Base-by-base conservation (phyloP, 345 rosid species). In the Dipteronia sinensis region DNA sequence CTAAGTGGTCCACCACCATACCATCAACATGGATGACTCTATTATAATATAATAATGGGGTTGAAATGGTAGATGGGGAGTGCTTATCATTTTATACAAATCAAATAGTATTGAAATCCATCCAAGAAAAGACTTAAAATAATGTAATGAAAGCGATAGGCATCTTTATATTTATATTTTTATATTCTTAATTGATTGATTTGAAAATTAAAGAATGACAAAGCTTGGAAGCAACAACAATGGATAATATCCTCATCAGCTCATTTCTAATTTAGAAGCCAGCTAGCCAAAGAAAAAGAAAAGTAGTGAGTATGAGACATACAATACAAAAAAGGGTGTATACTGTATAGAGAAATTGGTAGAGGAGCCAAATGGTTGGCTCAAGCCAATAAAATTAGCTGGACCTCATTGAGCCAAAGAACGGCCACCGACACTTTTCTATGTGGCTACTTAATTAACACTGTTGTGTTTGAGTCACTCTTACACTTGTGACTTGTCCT, bases 381-480 rank as follows among this genome's bases (percentile, higher is more conserved):
- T 34, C 38, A 34, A 4, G 38, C 38, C 38, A 34, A 34, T 34
- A 3, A 34, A 34, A 34, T 34, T 34, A 6, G 38, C 38, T 34
- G 0, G 38, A 4, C 38, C 38, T 34, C 38, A 13, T 5, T 13
- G 55, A 49, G 55, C 16, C 55, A 15, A 13, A 4, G 38, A 34
- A 15, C 15, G 44, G 62, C 77, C 77, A 75, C 77, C 77, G 77
- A 75, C 78, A 75, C 67, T 20, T 29, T 11, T 23, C 19, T 64
- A n/a, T 7, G 25, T n/a, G 62, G 9, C 5, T 12, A 5, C 6
- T 34, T 34, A 5, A 34, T 4, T 34, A 4, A 6, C 4, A 49
- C 55, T 16, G 9, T 56, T 19, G 63, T 20, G 64, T n/a, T 59
- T 17, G 64, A 3, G 27, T 20, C 27, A 59, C 64, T 59, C 64